Conservation (phyloP, 2,329 filamentous ascomycete genomes). For the Lizonia empirigonia region DNA sequence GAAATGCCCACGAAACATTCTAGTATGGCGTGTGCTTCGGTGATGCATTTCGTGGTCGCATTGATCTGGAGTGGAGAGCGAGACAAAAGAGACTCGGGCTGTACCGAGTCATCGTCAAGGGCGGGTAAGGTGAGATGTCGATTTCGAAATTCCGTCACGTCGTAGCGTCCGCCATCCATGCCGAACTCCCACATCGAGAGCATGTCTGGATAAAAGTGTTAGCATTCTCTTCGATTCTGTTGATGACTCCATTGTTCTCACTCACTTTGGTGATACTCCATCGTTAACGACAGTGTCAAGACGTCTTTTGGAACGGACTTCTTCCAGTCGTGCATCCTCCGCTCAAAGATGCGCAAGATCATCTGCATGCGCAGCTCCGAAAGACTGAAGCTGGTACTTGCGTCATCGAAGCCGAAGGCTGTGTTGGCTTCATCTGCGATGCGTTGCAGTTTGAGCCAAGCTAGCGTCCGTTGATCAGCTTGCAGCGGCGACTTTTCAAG, state of each 20-base stretch:
- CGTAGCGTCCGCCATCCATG: constrained; percentile 46
- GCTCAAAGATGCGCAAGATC: constrained; percentile 44
- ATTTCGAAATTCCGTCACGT: constrained; percentile 44
- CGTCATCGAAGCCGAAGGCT: constrained; percentile 47
- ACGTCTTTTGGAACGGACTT: constrained; percentile 39
- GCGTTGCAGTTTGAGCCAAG: constrained; percentile 42
- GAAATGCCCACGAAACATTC: constrained; percentile 37
- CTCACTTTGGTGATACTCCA: constrained; percentile 39
- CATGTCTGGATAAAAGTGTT: constrained; percentile 22
- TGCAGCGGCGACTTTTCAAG: constrained; percentile 40
- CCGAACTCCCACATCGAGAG: constrained; percentile 47
- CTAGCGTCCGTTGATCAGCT: constrained; percentile 38
- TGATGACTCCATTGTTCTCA: neutral
- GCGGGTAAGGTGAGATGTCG: constrained; percentile 42
- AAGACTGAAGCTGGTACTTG: constrained; percentile 45
- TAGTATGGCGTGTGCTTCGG: constrained; percentile 39
- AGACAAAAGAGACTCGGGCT: constrained; percentile 42
- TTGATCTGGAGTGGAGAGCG: constrained; percentile 44
- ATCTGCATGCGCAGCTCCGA: constrained; percentile 45
- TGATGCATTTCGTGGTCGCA: constrained; percentile 44
- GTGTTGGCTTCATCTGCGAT: constrained; percentile 47
- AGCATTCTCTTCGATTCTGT: neutral
- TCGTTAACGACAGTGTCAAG: constrained; percentile 34
- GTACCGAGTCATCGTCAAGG: constrained; percentile 40
- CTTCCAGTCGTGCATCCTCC: constrained; percentile 45